Evolutionary conservation across 23 red algal genomes (phyloP), one percentile per base, ranked within the genome.

Genomic region (Gracilaria vermiculophylla): DNA sequence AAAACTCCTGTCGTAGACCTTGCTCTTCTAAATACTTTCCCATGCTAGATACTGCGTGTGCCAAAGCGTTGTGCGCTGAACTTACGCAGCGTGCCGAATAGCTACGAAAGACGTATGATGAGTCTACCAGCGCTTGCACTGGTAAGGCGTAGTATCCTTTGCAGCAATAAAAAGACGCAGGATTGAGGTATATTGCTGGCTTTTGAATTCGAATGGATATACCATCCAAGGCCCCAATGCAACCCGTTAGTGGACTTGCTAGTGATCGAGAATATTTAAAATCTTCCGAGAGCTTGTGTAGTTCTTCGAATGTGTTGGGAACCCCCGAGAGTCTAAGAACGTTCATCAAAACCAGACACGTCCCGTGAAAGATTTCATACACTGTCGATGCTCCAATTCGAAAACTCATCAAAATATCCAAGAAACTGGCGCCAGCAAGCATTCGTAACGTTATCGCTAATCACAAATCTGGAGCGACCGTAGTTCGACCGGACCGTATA

Each of bases 61-160:
- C n/a, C n/a, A n/a, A n/a, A n/a, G n/a, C n/a, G n/a, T n/a, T n/a
- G n/a, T n/a, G n/a, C n/a, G 34, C 66, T 21, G 37, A 47, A 72
- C 1, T 37, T 64, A 9, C 25, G 5, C n/a, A n/a, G n/a, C n/a
- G n/a, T n/a, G n/a, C n/a, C n/a, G n/a, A n/a, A n/a, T n/a, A n/a
- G n/a, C n/a, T n/a, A n/a, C n/a, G n/a, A n/a, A n/a, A n/a, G n/a
- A n/a, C n/a, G n/a, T n/a, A n/a, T n/a, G n/a, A n/a, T n/a, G n/a
- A n/a, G n/a, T n/a, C n/a, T n/a, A n/a, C n/a, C n/a, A n/a, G n/a
- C n/a, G n/a, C n/a, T n/a, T 34, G 66, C 33, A 72, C 23, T 9
- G 66, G 66, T 36, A 72, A 32, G 37, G 66, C 66, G n/a, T 72
- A 72, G 34, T 47, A 48, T 6, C 35, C 66, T 29, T 72, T 72